Evolutionary conservation across 768 basidiomycete genomes (phyloP).

Genomic region (Leccinum rimulosum): DNA sequence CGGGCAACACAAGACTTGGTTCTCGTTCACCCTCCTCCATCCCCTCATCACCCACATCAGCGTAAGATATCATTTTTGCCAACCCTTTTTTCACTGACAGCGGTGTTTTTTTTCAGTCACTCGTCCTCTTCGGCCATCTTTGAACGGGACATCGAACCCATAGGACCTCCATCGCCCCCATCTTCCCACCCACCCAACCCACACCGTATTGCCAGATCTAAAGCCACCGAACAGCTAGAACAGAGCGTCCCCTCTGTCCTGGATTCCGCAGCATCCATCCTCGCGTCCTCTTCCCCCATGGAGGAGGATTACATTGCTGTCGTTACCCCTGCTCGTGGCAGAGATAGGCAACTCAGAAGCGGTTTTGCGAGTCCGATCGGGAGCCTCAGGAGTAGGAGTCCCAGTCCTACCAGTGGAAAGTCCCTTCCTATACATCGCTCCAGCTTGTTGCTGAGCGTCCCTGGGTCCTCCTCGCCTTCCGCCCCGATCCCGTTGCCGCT

Average conservation of each 20-base stretch:
- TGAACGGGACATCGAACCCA: slow-evolving; percentile 84
- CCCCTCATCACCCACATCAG: slow-evolving; percentile 75
- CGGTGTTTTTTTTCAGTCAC: slow-evolving; percentile 31
- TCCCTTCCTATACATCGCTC: slow-evolving; percentile 37
- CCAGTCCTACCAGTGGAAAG: slow-evolving; percentile 51
- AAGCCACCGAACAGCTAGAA: slow-evolving; percentile 71
- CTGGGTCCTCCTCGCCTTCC: slow-evolving; percentile 32
- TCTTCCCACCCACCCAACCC: slow-evolving; percentile 52
- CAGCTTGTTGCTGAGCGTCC: slow-evolving; percentile 50
- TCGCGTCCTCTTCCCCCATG: slow-evolving; percentile 45
- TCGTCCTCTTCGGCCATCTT: slow-evolving; percentile 90
- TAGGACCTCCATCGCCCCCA: slow-evolving; percentile 35
- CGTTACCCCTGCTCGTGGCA: slow-evolving; percentile 49
- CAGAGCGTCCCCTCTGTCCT: slow-evolving; percentile 83
- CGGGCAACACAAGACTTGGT: slow-evolving; percentile 44
- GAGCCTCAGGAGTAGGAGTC: slow-evolving; percentile 60
- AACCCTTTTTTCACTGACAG: slow-evolving; percentile 9
- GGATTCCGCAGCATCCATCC: slow-evolving; percentile 76
- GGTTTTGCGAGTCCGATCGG: slow-evolving; percentile 68
- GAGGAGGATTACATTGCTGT: slow-evolving; percentile 60
- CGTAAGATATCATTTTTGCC: slow-evolving; percentile 42
- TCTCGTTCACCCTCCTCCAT: slow-evolving; percentile 72
- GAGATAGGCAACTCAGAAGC: slow-evolving; percentile 38
- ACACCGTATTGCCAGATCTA: slow-evolving; percentile 70
- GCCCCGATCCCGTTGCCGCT: slow-evolving; percentile 19